Conservation (phyloP, 805 yeast genomes). For the Candida gorgasii region DNA sequence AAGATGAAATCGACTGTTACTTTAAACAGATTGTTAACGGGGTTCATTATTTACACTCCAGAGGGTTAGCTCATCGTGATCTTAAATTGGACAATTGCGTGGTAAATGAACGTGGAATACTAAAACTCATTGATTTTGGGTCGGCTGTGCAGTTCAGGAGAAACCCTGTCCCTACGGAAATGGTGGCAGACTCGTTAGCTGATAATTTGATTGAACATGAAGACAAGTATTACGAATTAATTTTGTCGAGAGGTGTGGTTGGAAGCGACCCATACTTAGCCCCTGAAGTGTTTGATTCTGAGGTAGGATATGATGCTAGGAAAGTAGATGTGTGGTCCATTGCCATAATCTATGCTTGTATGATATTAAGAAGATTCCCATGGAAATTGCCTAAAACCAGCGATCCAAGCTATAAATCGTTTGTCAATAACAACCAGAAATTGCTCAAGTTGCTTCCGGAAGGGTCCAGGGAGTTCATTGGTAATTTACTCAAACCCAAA, state of each 20-base stretch:
- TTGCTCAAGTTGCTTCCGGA: slow-evolving; percentile 70
- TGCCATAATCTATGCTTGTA: slow-evolving; percentile 90
- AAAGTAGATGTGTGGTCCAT: slow-evolving; percentile 91
- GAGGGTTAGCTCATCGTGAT: slow-evolving; percentile 92
- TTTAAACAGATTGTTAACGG: slow-evolving; percentile 81
- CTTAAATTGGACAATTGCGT: slow-evolving; percentile 93
- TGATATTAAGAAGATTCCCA: slow-evolving; percentile 84
- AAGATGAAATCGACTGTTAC: slow-evolving; percentile 73
- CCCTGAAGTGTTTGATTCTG: slow-evolving; percentile 71
- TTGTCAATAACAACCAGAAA: slow-evolving; percentile 47
- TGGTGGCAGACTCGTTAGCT: neutral
- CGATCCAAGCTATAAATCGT: slow-evolving; percentile 75
- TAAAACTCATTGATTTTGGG: slow-evolving; percentile 92
- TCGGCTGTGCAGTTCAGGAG: slow-evolving; percentile 82
- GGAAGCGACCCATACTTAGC: slow-evolving; percentile 97
- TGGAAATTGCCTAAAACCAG: slow-evolving; percentile 88
- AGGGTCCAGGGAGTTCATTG: slow-evolving; percentile 60
- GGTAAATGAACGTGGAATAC: slow-evolving; percentile 67
- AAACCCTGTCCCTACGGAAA: slow-evolving; percentile 28
- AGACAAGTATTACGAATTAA: slow-evolving; percentile 53
- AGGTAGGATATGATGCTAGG: slow-evolving; percentile 73
- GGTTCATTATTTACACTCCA: slow-evolving; percentile 68
- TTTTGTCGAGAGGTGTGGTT: slow-evolving; percentile 76
- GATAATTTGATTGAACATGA: slow-evolving; percentile 13
- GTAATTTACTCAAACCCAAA: slow-evolving; percentile 65